Base-by-base conservation (phyloP, 1,284 basidiomycete species). In the Melampsora americana region DNA sequence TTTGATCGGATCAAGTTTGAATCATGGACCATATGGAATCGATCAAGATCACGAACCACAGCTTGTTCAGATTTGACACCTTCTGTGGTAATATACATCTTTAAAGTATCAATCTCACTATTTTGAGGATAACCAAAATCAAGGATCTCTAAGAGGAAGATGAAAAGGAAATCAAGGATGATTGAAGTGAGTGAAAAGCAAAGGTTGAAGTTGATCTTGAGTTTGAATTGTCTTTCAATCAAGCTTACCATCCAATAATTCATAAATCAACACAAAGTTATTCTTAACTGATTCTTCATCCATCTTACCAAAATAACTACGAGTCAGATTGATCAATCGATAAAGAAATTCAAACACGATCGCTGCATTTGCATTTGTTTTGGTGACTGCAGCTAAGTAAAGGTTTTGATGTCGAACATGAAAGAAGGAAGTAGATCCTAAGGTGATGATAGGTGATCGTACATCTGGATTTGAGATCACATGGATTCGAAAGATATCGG, bases 71-170 rank as follows among this genome's bases (percentile, higher is more conserved):
- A 93, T 79, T 96, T 91, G 72, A 99, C 89, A 78, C 93, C 93
- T 84, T 99, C 95, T 0, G 95, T 98, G 20, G 95, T 98, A 79
- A 99, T 98, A 83, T 97, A 97, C 80, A 92, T 91, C 85, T 99
- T 99, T 62, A 99, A 86, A 5, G 95, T 96, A 83, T 98, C 95
- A 64, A 92, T 93, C 83, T 99, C 95, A 79, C 93, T 95, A 83
- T 97, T 99, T 83, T 99, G 96, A n/a, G 95, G 95, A 84, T 95
- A 99, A 56, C 96, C 95, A 85, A 98, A 99, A 84, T 99, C 95
- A 81, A 93, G 89, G 82, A 98, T 96, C 85, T 99, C 95, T 96
- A 83, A 0, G 30, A 12, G 30, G 20, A 59, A 3, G 59, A n/a
- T n/a, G 23, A 48, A 48, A 28, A 28, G 16, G 5, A 30, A 16